A percentile compares a stretch with the other conserved stretches of the same genome.
These are phyloP conservation scores for Phytophthora macrochlamydospora DNA, from an alignment of 352 stramenopile genomes.

Conservation along the genomic window DNA sequence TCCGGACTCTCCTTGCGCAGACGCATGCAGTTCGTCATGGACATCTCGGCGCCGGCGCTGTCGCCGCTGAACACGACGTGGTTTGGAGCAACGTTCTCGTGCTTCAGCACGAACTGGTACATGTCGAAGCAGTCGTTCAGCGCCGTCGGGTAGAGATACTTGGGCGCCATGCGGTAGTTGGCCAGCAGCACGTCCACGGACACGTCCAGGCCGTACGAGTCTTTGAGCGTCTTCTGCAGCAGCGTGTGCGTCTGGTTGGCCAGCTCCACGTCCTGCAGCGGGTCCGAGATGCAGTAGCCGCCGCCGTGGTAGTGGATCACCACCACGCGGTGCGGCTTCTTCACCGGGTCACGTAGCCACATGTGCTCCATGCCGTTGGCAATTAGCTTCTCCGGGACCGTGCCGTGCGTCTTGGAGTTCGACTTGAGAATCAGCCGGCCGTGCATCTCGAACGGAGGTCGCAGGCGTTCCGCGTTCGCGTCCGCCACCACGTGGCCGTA, in stretches of 20 bases:
- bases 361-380: slow-evolving; percentile 38
- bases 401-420: slow-evolving; percentile 14
- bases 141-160: slow-evolving; percentile 36
- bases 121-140: slow-evolving; percentile 40
- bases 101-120: slow-evolving; percentile 37
- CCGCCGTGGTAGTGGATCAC: slow-evolving; percentile 49
- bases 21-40: slow-evolving; percentile 26
- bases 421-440: slow-evolving; percentile 21
- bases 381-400: slow-evolving; percentile 18
- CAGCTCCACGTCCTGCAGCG: slow-evolving; percentile 26
- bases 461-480: slow-evolving; percentile 25
- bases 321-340: slow-evolving; percentile 26
- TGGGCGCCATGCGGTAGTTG: slow-evolving; percentile 53
- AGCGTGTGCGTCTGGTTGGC: slow-evolving; percentile 25
- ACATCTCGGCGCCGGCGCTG: slow-evolving; percentile 41
- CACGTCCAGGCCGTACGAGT: slow-evolving; percentile 10
- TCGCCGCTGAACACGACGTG: slow-evolving; percentile 45
- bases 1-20: slow-evolving; percentile 20
- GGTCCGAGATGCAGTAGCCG: slow-evolving; percentile 33
- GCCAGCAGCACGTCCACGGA: slow-evolving; percentile 43
- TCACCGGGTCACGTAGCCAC: slow-evolving; percentile 31
- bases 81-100: slow-evolving; percentile 19
- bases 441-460: slow-evolving; percentile 18
- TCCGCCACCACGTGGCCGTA: slow-evolving; percentile 28
- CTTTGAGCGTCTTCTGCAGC: slow-evolving; percentile 14